These are phyloP conservation scores for Cryptococcus amylolentus DNA, from an alignment of 1,284 basidiomycete species.

Conservation along the genomic window DNA sequence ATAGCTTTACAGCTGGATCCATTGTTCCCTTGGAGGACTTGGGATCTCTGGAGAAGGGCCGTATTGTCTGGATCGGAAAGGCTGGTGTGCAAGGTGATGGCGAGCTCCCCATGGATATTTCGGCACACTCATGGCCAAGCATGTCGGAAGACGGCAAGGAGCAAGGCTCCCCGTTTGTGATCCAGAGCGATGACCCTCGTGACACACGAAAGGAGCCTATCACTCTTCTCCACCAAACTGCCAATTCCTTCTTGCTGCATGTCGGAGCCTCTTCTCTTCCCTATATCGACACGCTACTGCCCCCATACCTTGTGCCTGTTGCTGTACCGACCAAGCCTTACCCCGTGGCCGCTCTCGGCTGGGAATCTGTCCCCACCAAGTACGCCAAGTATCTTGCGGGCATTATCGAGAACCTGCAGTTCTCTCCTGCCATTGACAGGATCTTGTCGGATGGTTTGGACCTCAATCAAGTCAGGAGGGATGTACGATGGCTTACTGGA, in stretches of 20 bases:
- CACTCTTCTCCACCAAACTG: constrained; percentile 23
- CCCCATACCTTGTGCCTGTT: constrained; percentile 42
- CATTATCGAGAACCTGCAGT: constrained; percentile 40
- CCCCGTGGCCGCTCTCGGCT: constrained; percentile 12
- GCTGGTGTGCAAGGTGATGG: constrained; percentile 25
- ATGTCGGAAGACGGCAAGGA: constrained; percentile 1
- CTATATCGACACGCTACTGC: constrained; percentile 45
- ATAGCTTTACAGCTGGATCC: constrained; percentile 14
- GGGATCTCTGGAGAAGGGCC: constrained; percentile 5
- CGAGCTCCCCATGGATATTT: background rate
- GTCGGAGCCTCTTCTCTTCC: constrained; percentile 31
- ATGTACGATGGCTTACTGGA: constrained; percentile 75
- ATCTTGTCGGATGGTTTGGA: constrained; percentile 59
- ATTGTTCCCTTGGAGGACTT: constrained; percentile 13
- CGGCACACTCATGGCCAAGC: background rate
- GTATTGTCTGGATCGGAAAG: constrained; percentile 43
- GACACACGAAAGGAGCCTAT: constrained; percentile 6
- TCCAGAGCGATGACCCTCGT: background rate
- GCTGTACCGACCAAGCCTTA: constrained; percentile 30
- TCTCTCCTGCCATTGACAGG: constrained; percentile 34
- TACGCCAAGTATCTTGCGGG: constrained; percentile 41
- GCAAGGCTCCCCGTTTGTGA: constrained; percentile 2
- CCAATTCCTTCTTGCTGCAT: constrained; percentile 31
- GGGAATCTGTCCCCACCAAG: constrained; percentile 32
- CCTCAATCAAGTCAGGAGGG: constrained; percentile 60